Percentiles rank a stretch among this genome's conserved stretches.
Evolutionary conservation across 2,329 filamentous ascomycete species (phyloP).

Genomic region (Neoscytalidium dimidiatum): DNA sequence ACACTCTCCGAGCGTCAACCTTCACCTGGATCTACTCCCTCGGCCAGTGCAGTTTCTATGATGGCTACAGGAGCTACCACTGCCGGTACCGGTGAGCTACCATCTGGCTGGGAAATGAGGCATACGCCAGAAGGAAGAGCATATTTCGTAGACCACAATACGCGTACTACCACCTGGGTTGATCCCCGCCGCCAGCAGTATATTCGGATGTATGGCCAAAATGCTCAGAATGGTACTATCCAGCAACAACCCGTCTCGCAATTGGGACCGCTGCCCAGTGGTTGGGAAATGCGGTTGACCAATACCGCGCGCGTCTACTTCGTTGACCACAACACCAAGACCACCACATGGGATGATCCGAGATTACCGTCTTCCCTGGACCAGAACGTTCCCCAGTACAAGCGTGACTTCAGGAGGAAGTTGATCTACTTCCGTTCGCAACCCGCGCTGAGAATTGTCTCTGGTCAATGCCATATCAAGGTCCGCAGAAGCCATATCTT

Average conservation of each 20-base stretch:
- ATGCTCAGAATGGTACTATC: constrained; percentile 73
- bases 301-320: constrained; percentile 98
- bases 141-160: constrained; percentile 99
- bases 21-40: constrained; percentile 38
- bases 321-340: constrained; percentile 99
- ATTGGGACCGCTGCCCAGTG: constrained; percentile 89
- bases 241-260: constrained; percentile 98
- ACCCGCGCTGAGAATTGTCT: constrained; percentile 90
- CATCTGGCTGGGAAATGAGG: constrained; percentile 93
- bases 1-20: constrained; percentile 62
- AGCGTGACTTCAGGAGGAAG: constrained; percentile 97
- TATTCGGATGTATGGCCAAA: constrained; percentile 96
- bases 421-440: constrained; percentile 99
- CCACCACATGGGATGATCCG: constrained; percentile 98
- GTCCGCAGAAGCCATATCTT: constrained; percentile 96
- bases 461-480: constrained; percentile 97
- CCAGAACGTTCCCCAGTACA: constrained; percentile 98
- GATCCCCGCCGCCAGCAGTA: constrained; percentile 97
- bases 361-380: constrained; percentile 92
- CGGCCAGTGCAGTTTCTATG: constrained; percentile 71
- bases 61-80: constrained; percentile 95
- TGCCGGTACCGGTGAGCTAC: constrained; percentile 90
- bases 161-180: constrained; percentile 96
- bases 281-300: constrained; percentile 99
- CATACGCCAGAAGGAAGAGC: constrained; percentile 92